Conservation (phyloP, 2,329 filamentous ascomycete genomes). For the Colletotrichum theobromicola region DNA sequence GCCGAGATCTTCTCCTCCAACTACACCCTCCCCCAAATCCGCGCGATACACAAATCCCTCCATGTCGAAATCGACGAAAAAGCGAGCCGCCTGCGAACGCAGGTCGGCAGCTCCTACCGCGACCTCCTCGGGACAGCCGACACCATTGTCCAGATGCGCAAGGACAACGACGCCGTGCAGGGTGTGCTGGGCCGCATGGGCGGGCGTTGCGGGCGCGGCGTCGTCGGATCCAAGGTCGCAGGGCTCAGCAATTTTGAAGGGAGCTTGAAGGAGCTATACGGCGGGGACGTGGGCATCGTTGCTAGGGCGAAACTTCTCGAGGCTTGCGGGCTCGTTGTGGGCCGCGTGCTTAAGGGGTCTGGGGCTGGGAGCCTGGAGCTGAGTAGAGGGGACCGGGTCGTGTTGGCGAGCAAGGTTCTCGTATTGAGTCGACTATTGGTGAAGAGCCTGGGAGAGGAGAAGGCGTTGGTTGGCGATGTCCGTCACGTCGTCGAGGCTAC, state of each 20-base stretch:
- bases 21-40: constrained; percentile 68
- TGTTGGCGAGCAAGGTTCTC: constrained; percentile 72
- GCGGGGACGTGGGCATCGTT: constrained; percentile 22
- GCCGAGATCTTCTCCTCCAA: constrained; percentile 59
- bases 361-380: constrained; percentile 28
- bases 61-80: constrained; percentile 67
- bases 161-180: constrained; percentile 78
- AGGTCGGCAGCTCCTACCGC: constrained; percentile 76
- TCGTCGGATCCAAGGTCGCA: constrained; percentile 69
- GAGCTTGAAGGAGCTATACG: constrained; percentile 7
- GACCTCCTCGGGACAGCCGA: constrained; percentile 91
- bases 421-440: constrained; percentile 78
- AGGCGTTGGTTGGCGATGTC: constrained; percentile 33
- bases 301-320: constrained; percentile 57
- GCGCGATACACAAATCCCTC: constrained; percentile 65
- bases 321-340: constrained; percentile 54
- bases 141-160: constrained; percentile 89
- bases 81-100: constrained; percentile 64
- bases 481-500: constrained; percentile 59
- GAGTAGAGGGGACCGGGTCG: constrained; percentile 53
- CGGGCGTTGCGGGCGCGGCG: constrained; percentile 74
- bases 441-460: constrained; percentile 69
- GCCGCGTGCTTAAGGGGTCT: constrained; percentile 51
- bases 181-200: constrained; percentile 74
- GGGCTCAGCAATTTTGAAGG: constrained; percentile 57